Conservation (phyloP, 257 asterid species). For the Solanum medicagineum region DNA sequence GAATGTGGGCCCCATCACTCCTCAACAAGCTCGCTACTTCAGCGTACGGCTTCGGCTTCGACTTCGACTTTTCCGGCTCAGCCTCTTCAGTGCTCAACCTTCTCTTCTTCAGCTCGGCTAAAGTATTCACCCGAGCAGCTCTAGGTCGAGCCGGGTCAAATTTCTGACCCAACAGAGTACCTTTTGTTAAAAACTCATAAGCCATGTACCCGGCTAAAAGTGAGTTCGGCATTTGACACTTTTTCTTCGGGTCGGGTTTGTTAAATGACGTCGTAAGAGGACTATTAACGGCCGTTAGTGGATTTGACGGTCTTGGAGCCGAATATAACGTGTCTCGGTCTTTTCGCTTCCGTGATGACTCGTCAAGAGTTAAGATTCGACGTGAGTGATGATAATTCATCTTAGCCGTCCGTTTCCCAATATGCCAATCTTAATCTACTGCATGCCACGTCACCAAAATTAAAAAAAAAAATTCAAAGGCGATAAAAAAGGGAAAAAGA, state of each 20-base stretch:
- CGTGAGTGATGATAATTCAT: conserved; percentile 44
- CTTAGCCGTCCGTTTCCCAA: conserved; percentile 23
- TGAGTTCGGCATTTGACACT: conserved; percentile 19
- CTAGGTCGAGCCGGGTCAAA: conserved; percentile 46
- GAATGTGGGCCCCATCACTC: conserved; percentile 51
- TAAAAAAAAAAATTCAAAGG: neutral
- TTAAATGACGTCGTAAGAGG: conserved; percentile 14
- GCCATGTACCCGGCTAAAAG: conserved; percentile 72
- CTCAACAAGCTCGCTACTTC: conserved; percentile 51
- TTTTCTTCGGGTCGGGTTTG: conserved; percentile 2
- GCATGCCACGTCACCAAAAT: conserved; percentile 21
- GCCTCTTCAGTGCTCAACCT: neutral
- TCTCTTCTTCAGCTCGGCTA: conserved; percentile 20
- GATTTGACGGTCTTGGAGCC: conserved; percentile 24
- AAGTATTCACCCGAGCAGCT: conserved; percentile 11
- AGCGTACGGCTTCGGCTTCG: conserved; percentile 26
- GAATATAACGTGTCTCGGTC: conserved; percentile 21
- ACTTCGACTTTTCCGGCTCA: neutral
- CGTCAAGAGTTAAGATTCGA: conserved; percentile 19
- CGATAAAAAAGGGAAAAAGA: neutral
- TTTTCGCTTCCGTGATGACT: conserved; percentile 56
- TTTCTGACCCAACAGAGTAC: conserved; percentile 44
- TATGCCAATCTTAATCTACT: neutral
- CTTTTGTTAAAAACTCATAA: conserved; percentile 41
- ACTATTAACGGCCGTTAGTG: conserved; percentile 16